Percentiles rank a stretch among this genome's conserved stretches.
Evolutionary conservation across 2,329 filamentous ascomycete genomes (phyloP).

Genomic region (Fusarium staphyleae): DNA sequence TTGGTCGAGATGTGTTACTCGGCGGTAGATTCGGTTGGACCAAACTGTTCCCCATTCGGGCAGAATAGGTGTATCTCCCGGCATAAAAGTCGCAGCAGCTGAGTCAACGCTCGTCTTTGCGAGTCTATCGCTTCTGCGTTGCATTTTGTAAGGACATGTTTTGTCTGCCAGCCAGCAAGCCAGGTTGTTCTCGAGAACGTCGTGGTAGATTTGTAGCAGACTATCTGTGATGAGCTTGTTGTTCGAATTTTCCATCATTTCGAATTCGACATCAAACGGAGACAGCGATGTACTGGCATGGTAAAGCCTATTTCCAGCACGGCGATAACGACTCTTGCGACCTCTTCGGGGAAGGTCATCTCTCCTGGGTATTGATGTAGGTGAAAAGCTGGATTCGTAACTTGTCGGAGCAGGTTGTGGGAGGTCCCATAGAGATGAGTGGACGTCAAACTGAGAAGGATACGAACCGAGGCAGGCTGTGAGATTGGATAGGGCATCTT

Average conservation of each 20-base stretch:
- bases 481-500: conserved; percentile 8
- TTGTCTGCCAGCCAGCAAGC: conserved; percentile 61
- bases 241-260: conserved; percentile 42
- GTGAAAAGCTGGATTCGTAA: conserved; percentile 1
- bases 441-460: conserved; percentile 19
- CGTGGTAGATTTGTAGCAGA: conserved; percentile 59
- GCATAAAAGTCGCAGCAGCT: neutral
- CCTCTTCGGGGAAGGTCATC: neutral
- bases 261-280: conserved; percentile 17
- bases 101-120: neutral
- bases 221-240: conserved; percentile 50
- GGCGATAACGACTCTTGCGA: neutral
- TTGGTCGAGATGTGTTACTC: conserved; percentile 55
- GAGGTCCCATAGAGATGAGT: conserved; percentile 18
- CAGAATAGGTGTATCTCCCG: conserved; percentile 34
- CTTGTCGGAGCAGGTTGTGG: conserved; percentile 1
- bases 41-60: conserved; percentile 50
- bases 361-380: neutral
- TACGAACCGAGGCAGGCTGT: conserved; percentile 15
- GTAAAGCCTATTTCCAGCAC: conserved; percentile 8
- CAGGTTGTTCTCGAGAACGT: conserved; percentile 59
- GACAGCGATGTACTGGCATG: conserved; percentile 16
- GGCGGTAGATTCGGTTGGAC: conserved; percentile 57
- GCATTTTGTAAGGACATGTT: conserved; percentile 56
- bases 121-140: conserved; percentile 13